Conservation (phyloP, 75 land plant genomes). For the Gnetum montanum region DNA sequence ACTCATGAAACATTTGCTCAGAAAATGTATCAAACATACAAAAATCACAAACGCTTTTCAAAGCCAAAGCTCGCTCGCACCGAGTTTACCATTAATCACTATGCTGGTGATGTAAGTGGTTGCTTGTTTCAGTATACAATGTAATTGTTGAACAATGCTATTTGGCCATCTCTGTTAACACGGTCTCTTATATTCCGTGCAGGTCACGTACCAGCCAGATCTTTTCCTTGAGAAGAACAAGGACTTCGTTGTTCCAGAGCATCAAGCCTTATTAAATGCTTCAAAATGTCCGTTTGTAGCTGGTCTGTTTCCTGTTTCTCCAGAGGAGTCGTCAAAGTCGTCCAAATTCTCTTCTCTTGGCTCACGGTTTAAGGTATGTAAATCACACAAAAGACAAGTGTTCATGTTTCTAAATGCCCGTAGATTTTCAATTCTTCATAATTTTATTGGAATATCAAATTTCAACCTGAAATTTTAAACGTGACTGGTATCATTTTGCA, state of each 20-base stretch:
- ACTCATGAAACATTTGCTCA: constrained; percentile 94
- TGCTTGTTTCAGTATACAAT: not conserved
- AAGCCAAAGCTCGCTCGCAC: constrained; percentile 88
- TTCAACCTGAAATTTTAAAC: too few relatives aligned
- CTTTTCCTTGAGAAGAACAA: constrained; percentile 88
- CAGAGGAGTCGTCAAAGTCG: constrained; percentile 74
- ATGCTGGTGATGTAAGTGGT: constrained; percentile 84
- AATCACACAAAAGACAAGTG: not conserved
- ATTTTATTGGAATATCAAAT: too few relatives aligned
- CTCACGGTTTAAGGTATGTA: constrained; percentile 73
- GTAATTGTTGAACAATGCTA: too few relatives aligned
- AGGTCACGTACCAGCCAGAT: constrained; percentile 92
- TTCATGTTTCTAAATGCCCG: not conserved
- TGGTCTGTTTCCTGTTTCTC: constrained; percentile 56
- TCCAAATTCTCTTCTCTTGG: constrained; percentile 94
- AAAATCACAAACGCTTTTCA: constrained; percentile 69
- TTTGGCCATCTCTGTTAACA: too few relatives aligned
- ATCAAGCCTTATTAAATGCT: constrained; percentile 70
- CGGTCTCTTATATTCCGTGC: constrained; percentile 5
- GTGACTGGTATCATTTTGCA: too few relatives aligned
- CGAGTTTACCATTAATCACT: constrained; percentile 82
- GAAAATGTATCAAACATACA: constrained; percentile 77
- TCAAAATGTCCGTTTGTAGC: constrained; percentile 78
- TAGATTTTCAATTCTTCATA: not conserved
- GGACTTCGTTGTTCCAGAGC: constrained; percentile 87